These are phyloP conservation scores for Lipomyces mesembrius DNA, from an alignment of 805 yeast genomes.

Conservation along the genomic window DNA sequence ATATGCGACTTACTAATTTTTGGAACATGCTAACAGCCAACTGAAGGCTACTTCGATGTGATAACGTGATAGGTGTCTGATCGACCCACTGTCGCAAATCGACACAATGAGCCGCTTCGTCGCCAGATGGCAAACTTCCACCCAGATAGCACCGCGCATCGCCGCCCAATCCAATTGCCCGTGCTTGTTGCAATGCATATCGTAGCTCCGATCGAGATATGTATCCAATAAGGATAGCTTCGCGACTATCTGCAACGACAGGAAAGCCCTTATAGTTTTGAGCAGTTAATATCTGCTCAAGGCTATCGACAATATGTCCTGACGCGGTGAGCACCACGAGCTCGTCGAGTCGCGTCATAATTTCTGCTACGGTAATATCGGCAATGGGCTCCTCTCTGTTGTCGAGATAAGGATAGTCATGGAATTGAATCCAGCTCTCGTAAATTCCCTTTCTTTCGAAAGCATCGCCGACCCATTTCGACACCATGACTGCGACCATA, in stretches of 20 bases:
- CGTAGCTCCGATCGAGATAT: slow-evolving; percentile 49
- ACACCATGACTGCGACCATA: slow-evolving; percentile 78
- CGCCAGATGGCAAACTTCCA: slow-evolving; percentile 18
- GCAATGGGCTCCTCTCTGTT: slow-evolving; percentile 51
- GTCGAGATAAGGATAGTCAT: slow-evolving; percentile 51
- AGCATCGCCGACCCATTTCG: slow-evolving; percentile 73
- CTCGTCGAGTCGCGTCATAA: slow-evolving; percentile 47
- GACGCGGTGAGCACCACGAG: slow-evolving; percentile 46
- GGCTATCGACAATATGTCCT: slow-evolving; percentile 40
- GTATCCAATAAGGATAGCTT: slow-evolving; percentile 51
- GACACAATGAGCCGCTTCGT: slow-evolving; percentile 30
- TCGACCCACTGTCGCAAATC: slow-evolving; percentile 40
- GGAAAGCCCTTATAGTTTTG: slow-evolving; percentile 52
- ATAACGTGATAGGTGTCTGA: slow-evolving; percentile 42
- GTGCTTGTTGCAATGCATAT: slow-evolving; percentile 42
- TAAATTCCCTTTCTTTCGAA: slow-evolving; percentile 62
- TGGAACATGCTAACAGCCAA: slow-evolving; percentile 50
- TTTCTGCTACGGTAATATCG: slow-evolving; percentile 44
- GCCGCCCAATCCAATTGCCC: slow-evolving; percentile 15
- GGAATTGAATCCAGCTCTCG: slow-evolving; percentile 58
- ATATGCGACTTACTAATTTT: slow-evolving; percentile 39
- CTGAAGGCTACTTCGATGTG: slow-evolving; percentile 45
- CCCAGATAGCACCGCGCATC: slow-evolving; percentile 27
- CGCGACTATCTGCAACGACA: slow-evolving; percentile 47
- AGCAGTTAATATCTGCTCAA: slow-evolving; percentile 39